Conservation (phyloP, 2,329 filamentous ascomycete species). For the Colletotrichum sp. region DNA sequence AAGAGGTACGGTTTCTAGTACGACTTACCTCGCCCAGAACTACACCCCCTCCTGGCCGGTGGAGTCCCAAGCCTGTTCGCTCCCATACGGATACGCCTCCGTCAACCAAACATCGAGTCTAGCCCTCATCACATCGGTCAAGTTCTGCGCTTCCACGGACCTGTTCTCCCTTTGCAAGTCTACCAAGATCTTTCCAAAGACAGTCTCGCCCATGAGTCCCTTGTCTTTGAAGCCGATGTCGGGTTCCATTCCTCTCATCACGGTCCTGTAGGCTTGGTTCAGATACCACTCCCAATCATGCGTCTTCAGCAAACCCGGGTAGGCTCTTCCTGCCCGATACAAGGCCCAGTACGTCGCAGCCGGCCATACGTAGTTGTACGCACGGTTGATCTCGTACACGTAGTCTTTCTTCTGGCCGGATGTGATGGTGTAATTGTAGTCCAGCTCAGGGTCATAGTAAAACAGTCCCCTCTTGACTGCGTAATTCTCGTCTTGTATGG, state of each 20-base stretch:
- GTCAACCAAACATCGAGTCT: conserved; percentile 55
- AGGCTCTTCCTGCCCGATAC: conserved; percentile 57
- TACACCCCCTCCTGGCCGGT: conserved; percentile 67
- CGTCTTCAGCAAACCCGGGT: conserved; percentile 45
- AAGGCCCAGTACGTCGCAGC: conserved; percentile 61
- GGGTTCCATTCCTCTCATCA: conserved; percentile 41
- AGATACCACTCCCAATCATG: conserved; percentile 60
- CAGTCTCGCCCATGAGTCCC: conserved; percentile 65
- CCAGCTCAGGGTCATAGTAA: conserved; percentile 54
- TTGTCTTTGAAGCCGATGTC: conserved; percentile 48
- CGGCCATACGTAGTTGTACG: conserved; percentile 65
- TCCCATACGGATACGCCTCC: conserved; percentile 58
- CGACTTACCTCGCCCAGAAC: conserved; percentile 61
- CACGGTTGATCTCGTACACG: conserved; percentile 51
- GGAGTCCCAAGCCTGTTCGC: conserved; percentile 67
- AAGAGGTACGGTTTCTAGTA: too few relatives aligned
- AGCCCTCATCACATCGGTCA: conserved; percentile 51
- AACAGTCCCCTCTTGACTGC: conserved; percentile 54
- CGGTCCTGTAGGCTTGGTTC: conserved; percentile 55
- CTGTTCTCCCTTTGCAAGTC: conserved; percentile 54
- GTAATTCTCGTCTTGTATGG: conserved; percentile 50
- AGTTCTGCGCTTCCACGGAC: conserved; percentile 37
- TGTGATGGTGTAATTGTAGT: conserved; percentile 50
- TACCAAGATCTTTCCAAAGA: conserved; percentile 56
- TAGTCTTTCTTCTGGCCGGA: conserved; percentile 39